Evolutionary conservation across 2,329 filamentous ascomycete genomes (phyloP), one percentile per base, ranked within the genome.

Genomic region (Botrytis byssoidea): DNA sequence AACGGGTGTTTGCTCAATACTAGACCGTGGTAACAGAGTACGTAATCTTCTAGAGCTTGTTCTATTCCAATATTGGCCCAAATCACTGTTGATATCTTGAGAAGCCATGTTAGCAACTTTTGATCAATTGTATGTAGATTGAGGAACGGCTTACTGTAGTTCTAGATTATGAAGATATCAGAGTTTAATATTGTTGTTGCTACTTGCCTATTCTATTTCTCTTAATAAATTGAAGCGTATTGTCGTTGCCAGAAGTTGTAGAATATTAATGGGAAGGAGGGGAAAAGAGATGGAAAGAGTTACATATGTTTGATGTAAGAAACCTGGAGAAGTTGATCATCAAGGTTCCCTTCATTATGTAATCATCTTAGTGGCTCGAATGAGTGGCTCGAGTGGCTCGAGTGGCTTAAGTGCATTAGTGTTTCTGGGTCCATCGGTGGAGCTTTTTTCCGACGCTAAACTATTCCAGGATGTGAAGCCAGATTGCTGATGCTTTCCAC

Each of bases 371-470:
- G 48, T 46, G 60, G 35, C n/a, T 57, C 51, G 1, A 55, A 55
- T n/a, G 12, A 55, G n/a, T 55, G 51, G 51, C 51, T 55, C 51
- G 14, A 18, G n/a, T 29, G 48, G 65, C 29, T 55, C 51, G 14
- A 18, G n/a, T 29, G 48, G 65, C 29, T 55, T 10, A 25, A 18
- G 20, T 67, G 60, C 44, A 66, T 66, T 77, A 76, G 77, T 60
- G 67, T 51, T 16, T 37, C 22, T 25, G 37, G 60, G 60, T 25
- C 29, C 74, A 18, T 70, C 75, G 75, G 70, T 29, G n/a, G 57
- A 74, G 57, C 37, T 20, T 74, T 74, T 42, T 48, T 51, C 76
- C 77, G 76, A 59, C 18, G 22, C 73, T 74, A 74, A 63, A 29
- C 74, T 29, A 57, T 57, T 42, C n/a, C 37, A 35, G 48, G 48